Percentiles rank a stretch among this genome's conserved stretches.
Evolutionary conservation across 176 grass and related monocot species (phyloP).

Genomic region (Avena eriantha): DNA sequence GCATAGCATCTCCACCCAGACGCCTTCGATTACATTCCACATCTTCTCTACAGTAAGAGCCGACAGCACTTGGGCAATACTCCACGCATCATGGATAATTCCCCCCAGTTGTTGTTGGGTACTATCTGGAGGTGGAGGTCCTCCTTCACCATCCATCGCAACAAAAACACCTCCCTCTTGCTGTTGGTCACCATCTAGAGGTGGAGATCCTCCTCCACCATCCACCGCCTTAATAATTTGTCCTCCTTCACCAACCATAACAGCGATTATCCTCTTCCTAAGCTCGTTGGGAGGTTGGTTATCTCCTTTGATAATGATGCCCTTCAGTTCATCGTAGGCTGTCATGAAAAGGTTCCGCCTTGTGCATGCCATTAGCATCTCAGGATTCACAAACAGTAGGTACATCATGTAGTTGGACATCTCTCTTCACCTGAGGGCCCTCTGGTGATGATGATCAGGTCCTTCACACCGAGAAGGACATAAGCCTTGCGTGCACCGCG

Average conservation of each 20-base stretch:
- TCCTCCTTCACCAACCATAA: background rate
- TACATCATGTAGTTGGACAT: conserved; percentile 34
- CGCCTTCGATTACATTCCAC: conserved; percentile 6
- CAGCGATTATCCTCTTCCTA: fast-evolving
- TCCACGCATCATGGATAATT: background rate
- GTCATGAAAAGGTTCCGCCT: background rate
- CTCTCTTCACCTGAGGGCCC: background rate
- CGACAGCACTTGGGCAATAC: background rate
- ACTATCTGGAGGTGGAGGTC: background rate
- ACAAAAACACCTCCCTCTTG: background rate
- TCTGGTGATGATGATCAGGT: background rate
- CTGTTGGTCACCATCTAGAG: background rate
- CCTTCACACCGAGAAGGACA: background rate
- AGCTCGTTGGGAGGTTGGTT: background rate
- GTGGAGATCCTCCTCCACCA: too few relatives aligned
- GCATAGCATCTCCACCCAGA: conserved; percentile 38
- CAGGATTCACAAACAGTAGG: background rate
- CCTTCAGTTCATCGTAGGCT: background rate
- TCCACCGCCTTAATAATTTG: too few relatives aligned
- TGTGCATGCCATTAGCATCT: background rate
- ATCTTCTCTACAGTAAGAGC: background rate
- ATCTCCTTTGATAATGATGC: background rate
- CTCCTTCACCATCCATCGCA: too few relatives aligned
- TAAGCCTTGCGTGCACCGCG: background rate
- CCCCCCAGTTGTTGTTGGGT: background rate